Percentiles rank a stretch among this genome's conserved stretches.
phyloP scores from a whole-genome alignment of 371 early-diverging fungal genomes.

The Syncephalastrum monosporum region DNA sequence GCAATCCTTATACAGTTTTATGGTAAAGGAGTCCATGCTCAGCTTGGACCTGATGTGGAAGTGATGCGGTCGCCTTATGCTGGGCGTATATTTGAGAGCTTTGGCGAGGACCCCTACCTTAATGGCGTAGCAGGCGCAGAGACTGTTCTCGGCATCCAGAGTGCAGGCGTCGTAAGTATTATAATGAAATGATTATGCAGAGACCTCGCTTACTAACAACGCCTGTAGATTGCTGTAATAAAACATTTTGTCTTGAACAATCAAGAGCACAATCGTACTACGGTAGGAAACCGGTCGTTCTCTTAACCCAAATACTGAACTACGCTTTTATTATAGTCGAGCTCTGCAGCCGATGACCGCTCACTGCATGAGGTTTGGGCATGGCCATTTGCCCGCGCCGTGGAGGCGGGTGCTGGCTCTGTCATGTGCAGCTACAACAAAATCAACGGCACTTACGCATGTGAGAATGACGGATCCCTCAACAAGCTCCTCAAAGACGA shows the following conservation, averaged over 20 bases:
- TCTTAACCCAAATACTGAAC: neutral
- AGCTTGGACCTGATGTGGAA: conserved; percentile 34
- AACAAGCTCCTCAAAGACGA: conserved; percentile 47
- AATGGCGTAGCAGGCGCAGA: conserved; percentile 26
- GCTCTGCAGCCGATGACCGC: conserved; percentile 40
- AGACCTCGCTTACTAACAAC: neutral
- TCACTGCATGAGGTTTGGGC: conserved; percentile 54
- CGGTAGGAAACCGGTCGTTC: neutral
- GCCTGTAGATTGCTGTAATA: conserved; percentile 37
- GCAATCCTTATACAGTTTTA: conserved; percentile 13
- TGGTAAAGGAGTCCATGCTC: conserved; percentile 44
- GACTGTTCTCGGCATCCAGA: conserved; percentile 33
- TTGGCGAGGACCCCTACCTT: conserved; percentile 58
- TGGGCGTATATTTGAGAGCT: conserved; percentile 52
- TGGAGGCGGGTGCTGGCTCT: conserved; percentile 45
- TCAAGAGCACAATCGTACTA: conserved; percentile 34
- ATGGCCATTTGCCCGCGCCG: conserved; percentile 39
- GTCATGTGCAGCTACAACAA: conserved; percentile 52
- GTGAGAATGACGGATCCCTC: conserved; percentile 43
- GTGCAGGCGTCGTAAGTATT: conserved; percentile 32
- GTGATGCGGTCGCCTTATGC: too few relatives aligned
- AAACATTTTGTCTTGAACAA: conserved; percentile 53
- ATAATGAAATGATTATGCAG: neutral
- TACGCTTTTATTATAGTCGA: neutral
- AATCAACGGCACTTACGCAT: conserved; percentile 41